These are phyloP conservation scores for Colletotrichum viniferum DNA, from an alignment of 2,329 filamentous ascomycete species.

Conservation along the genomic window DNA sequence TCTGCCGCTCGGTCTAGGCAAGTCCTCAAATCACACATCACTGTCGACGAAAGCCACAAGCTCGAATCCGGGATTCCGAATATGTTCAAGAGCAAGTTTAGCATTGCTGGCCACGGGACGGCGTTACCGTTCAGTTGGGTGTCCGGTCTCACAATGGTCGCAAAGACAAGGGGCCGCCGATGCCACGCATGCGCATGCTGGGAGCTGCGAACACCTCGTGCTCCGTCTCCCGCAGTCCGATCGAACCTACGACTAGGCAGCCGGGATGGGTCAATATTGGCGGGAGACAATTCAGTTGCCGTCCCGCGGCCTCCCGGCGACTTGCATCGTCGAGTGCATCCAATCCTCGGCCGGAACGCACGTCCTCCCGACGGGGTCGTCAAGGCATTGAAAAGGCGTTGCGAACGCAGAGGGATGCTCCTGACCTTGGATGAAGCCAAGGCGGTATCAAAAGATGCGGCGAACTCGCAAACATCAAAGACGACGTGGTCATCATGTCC, in stretches of 20 bases:
- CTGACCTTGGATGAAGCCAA: slow-evolving; percentile 68
- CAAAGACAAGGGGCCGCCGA: slow-evolving; percentile 48
- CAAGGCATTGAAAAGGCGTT: slow-evolving; percentile 57
- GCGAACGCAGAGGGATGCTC: slow-evolving; percentile 61
- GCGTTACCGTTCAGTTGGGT: slow-evolving; percentile 58
- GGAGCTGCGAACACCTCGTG: slow-evolving; percentile 66
- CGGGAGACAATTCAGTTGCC: slow-evolving; percentile 65
- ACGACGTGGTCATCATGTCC: slow-evolving; percentile 60
- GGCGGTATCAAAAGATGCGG: slow-evolving; percentile 63
- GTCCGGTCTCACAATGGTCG: slow-evolving; percentile 62
- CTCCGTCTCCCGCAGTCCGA: slow-evolving; percentile 62
- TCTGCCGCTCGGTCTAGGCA: slow-evolving; percentile 54
- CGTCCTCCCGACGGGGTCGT: slow-evolving; percentile 62
- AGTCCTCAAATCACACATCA: slow-evolving; percentile 62
- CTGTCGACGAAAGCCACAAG: slow-evolving; percentile 62
- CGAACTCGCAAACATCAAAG: slow-evolving; percentile 59
- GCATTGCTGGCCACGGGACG: slow-evolving; percentile 66
- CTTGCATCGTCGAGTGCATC: slow-evolving; percentile 68
- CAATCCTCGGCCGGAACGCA: slow-evolving; percentile 64
- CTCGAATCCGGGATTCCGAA: slow-evolving; percentile 70
- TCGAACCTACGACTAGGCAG: slow-evolving; percentile 66
- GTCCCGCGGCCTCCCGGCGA: slow-evolving; percentile 65
- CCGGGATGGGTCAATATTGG: slow-evolving; percentile 60
- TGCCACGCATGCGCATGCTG: slow-evolving; percentile 63
- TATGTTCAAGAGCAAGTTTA: slow-evolving; percentile 66